Conservation (phyloP, 179 eudicot genomes). For the Amaranthus tricolor region DNA sequence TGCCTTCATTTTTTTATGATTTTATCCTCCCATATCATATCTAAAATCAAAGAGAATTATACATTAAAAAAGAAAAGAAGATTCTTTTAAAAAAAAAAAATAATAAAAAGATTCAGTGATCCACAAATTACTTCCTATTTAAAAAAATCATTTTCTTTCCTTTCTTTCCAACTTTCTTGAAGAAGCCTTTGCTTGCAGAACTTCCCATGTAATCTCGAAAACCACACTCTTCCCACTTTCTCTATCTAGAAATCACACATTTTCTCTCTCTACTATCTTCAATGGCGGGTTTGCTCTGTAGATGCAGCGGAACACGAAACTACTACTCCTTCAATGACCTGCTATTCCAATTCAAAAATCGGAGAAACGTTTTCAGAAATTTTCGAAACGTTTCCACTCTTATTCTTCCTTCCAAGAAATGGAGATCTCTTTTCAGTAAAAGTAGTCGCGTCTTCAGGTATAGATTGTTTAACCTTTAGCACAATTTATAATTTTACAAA, state of each 20-base stretch:
- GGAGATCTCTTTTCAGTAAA: slow-evolving; percentile 29
- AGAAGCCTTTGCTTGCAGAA: slow-evolving; percentile 13
- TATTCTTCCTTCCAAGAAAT: slow-evolving; percentile 8
- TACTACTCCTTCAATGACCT: slow-evolving; percentile 21
- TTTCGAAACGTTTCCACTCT: slow-evolving; percentile 26
- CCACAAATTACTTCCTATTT: not conserved
- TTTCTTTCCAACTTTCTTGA: not conserved
- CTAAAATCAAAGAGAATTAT: no score
- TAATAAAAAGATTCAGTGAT: not conserved
- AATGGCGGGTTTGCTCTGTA: slow-evolving; percentile 36
- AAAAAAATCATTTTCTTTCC: not conserved
- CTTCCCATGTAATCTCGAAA: slow-evolving; percentile 25
- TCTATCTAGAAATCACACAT: not conserved
- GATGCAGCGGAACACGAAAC: slow-evolving; percentile 26
- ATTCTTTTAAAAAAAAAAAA: not conserved
- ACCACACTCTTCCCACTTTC: not conserved
- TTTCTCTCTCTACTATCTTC: slow-evolving; percentile 16
- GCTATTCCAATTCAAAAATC: slow-evolving; percentile 15
- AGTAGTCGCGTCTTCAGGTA: slow-evolving; percentile 33
- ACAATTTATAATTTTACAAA: not conserved
- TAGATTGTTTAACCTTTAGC: not conserved
- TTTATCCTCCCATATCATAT: no score
- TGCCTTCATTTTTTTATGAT: no score
- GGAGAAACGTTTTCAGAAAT: slow-evolving; percentile 18
- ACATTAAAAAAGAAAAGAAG: not conserved